phyloP scores from a whole-genome alignment of 1,139 yeast species.

The Candida buenavistaensis region DNA sequence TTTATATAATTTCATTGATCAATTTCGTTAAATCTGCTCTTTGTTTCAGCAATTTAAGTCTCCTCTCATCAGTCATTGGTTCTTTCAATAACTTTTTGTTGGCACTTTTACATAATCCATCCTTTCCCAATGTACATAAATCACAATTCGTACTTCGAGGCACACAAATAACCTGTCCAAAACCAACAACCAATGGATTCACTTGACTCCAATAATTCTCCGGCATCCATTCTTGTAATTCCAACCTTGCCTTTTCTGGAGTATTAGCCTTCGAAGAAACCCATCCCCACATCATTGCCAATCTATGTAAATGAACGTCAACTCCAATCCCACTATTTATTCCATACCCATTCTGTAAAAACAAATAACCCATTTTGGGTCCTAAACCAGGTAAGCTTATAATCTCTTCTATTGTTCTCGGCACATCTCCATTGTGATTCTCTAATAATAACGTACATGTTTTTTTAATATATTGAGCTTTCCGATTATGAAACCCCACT shows the following conservation, averaged over 20 bases:
- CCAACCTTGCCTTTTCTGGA: constrained; percentile 75
- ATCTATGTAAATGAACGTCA: constrained; percentile 86
- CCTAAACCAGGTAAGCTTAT: constrained; percentile 87
- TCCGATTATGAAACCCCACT: constrained; percentile 86
- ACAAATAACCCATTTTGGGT: constrained; percentile 88
- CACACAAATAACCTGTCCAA: constrained; percentile 86
- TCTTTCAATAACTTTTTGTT: constrained; percentile 41
- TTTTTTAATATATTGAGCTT: constrained; percentile 67
- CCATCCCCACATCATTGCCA: constrained; percentile 86
- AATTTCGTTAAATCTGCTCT: constrained; percentile 28
- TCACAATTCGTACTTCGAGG: constrained; percentile 76
- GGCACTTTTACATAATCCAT: constrained; percentile 53
- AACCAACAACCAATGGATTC: constrained; percentile 86
- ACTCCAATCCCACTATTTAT: constrained; percentile 83
- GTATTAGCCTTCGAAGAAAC: constrained; percentile 50
- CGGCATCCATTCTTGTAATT: constrained; percentile 76
- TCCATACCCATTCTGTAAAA: constrained; percentile 82
- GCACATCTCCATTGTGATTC: constrained; percentile 65
- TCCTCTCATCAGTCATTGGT: constrained; percentile 30
- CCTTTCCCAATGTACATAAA: constrained; percentile 58
- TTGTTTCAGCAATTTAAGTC: constrained; percentile 31
- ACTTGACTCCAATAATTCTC: constrained; percentile 74
- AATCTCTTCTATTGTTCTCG: constrained; percentile 65
- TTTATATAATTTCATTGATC: constrained; percentile 3
- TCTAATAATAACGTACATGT: constrained; percentile 56